Evolutionary conservation across 2,329 filamentous ascomycete species (phyloP).

Genomic region (Dactylellina haptotyla): DNA sequence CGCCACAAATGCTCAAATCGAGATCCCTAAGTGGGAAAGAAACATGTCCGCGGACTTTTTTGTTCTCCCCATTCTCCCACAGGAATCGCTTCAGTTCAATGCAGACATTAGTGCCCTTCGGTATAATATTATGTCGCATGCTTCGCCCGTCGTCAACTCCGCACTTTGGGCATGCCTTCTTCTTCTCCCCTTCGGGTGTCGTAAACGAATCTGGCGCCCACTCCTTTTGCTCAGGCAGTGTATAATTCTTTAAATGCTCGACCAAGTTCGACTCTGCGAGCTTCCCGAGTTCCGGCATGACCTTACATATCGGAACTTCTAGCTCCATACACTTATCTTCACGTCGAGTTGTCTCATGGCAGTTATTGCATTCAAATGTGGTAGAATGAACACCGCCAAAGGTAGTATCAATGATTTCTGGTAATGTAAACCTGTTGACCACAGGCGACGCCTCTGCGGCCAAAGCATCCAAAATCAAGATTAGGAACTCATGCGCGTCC

Average conservation of each 20-base stretch:
- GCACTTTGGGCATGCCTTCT: conserved; percentile 40
- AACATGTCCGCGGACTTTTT: conserved; percentile 42
- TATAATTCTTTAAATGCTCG: conserved; percentile 35
- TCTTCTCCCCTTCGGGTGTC: conserved; percentile 8
- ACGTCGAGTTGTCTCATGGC: conserved; percentile 27
- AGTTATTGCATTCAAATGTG: conserved; percentile 45
- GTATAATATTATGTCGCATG: conserved; percentile 38
- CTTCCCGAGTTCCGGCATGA: conserved; percentile 20
- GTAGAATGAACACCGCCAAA: conserved; percentile 41
- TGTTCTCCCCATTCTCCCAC: conserved; percentile 44
- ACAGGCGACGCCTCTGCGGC: conserved; percentile 18
- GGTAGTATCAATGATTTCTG: conserved; percentile 34
- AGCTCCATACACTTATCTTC: conserved; percentile 50
- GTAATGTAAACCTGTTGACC: conserved; percentile 32
- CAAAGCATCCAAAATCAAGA: conserved; percentile 33
- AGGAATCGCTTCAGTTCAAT: conserved; percentile 48
- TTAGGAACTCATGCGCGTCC: conserved; percentile 48
- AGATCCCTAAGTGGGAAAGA: conserved; percentile 30
- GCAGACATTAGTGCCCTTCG: conserved; percentile 37
- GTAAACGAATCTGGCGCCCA: conserved; percentile 29
- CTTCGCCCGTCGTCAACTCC: conserved; percentile 30
- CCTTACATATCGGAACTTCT: conserved; percentile 42
- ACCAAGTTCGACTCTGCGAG: conserved; percentile 14
- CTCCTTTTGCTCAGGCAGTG: conserved; percentile 28
- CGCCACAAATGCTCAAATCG: conserved; percentile 20